These are phyloP conservation scores for Piper longum DNA, from an alignment of 164 flowering plant species.

Conservation along the genomic window DNA sequence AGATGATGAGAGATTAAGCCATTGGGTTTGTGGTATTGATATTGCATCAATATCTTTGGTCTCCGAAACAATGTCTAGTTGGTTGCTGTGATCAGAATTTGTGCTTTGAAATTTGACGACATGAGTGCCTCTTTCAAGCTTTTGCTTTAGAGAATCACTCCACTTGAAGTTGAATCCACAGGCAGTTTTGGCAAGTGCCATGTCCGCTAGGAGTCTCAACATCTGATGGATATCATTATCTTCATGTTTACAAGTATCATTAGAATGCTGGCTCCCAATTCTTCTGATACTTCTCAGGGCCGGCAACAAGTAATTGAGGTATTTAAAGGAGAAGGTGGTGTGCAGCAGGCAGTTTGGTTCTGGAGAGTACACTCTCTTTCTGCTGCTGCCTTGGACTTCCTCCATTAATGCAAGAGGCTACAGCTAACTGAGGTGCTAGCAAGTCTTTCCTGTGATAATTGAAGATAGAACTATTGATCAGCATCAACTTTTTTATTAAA, in stretches of 20 bases:
- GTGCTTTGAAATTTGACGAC: background rate
- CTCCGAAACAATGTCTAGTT: background rate
- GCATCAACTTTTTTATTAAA: background rate
- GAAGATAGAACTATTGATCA: background rate
- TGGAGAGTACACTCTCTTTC: slow-evolving; percentile 12
- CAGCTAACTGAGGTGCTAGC: background rate
- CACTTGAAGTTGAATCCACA: slow-evolving; percentile 16
- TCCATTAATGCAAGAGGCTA: slow-evolving; percentile 8
- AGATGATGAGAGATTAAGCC: background rate
- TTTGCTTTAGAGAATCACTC: slow-evolving; percentile 20
- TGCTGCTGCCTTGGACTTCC: slow-evolving; percentile 7
- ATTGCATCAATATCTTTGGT: background rate
- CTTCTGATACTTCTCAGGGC: slow-evolving; percentile 4
- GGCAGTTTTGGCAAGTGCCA: slow-evolving; percentile 22
- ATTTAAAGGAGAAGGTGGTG: slow-evolving; percentile 12
- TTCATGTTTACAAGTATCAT: background rate
- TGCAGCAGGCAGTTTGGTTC: slow-evolving; percentile 8
- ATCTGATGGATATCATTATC: background rate
- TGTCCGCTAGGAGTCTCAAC: slow-evolving; percentile 22
- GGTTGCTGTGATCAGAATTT: background rate
- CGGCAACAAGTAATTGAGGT: slow-evolving; percentile 16
- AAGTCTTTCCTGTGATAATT: background rate
- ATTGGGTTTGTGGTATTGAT: background rate
- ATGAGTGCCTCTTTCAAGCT: slow-evolving; percentile 10
- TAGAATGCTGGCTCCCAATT: background rate